Conservation (phyloP, 1,139 yeast genomes). For the Chernovozyma sophiae-reginae region DNA sequence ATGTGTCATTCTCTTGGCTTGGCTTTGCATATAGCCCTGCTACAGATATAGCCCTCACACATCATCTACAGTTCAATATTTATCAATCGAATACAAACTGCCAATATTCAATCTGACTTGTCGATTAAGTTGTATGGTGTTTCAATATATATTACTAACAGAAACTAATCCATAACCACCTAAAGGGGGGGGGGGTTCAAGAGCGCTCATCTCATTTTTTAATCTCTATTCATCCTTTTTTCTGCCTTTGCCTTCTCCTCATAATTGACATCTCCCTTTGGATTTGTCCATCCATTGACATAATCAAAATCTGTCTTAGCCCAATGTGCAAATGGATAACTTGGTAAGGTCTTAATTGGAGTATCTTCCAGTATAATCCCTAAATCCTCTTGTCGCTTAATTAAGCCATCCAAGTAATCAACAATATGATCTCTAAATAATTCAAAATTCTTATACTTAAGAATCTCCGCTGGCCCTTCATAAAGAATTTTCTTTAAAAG, state of each 20-base stretch:
- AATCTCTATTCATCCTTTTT: conserved; percentile 1
- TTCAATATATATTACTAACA: too few relatives aligned
- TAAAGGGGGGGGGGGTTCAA: too few relatives aligned
- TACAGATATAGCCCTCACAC: too few relatives aligned
- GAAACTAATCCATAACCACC: too few relatives aligned
- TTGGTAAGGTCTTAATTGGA: conserved; percentile 55
- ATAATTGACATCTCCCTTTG: conserved; percentile 23
- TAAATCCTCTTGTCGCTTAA: conserved; percentile 51
- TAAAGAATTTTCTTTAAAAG: conserved; percentile 55
- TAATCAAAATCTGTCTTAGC: conserved; percentile 37
- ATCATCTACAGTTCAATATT: too few relatives aligned
- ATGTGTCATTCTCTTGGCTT: too few relatives aligned
- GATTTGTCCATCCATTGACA: conserved; percentile 49
- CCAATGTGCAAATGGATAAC: conserved; percentile 61
- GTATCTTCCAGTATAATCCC: conserved; percentile 55
- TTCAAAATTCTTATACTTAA: conserved; percentile 60
- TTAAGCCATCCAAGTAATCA: conserved; percentile 53
- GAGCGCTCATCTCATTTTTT: too few relatives aligned
- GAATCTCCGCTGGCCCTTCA: conserved; percentile 64
- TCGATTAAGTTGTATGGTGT: too few relatives aligned
- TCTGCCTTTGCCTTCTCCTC: conserved; percentile 21
- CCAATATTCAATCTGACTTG: too few relatives aligned
- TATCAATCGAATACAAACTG: too few relatives aligned
- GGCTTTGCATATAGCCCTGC: too few relatives aligned
- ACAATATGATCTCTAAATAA: conserved; percentile 54